Evolutionary conservation across 352 stramenopile species (phyloP).

Genomic region (Phytopythium delawarense): DNA sequence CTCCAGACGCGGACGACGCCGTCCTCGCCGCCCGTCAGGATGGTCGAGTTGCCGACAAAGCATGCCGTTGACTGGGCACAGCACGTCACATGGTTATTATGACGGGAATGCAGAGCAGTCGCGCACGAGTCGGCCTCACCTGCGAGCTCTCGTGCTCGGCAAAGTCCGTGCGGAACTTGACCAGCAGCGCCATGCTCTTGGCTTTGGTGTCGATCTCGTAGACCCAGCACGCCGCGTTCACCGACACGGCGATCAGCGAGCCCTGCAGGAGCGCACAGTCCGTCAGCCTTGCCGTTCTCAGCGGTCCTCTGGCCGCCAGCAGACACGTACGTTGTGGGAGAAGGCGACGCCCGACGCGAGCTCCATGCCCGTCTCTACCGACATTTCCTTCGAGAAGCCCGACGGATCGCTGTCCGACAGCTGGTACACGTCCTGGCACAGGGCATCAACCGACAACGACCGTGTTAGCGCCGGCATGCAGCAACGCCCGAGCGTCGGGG

Average conservation of each 20-base stretch:
- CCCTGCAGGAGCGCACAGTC: conserved; percentile 18
- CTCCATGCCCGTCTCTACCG: conserved; percentile 63
- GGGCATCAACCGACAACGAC: not conserved
- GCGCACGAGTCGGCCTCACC: conserved; percentile 12
- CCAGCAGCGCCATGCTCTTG: conserved; percentile 59
- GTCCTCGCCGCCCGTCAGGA: conserved; percentile 82
- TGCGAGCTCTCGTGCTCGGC: conserved; percentile 60
- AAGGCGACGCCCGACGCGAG: conserved; percentile 75
- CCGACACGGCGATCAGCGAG: conserved; percentile 65
- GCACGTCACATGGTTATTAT: not conserved
- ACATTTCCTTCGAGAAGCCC: conserved; percentile 65
- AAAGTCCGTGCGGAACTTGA: conserved; percentile 85
- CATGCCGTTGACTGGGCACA: conserved; percentile 46
- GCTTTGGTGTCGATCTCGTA: conserved; percentile 55
- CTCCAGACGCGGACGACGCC: conserved; percentile 74
- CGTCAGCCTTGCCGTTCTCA: not conserved
- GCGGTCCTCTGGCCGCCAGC: no score
- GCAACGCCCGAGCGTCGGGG: not conserved
- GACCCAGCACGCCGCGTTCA: conserved; percentile 74
- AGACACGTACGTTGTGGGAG: conserved; percentile 46
- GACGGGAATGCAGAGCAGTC: not conserved
- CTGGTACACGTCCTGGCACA: conserved; percentile 63
- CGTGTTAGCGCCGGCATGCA: not conserved
- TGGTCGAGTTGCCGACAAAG: conserved; percentile 75
- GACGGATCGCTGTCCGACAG: conserved; percentile 57